A percentile compares a stretch with the other conserved stretches of the same genome.
Evolutionary conservation across 164 flowering plant species (phyloP).

Genomic region (Buxus sempervirens): DNA sequence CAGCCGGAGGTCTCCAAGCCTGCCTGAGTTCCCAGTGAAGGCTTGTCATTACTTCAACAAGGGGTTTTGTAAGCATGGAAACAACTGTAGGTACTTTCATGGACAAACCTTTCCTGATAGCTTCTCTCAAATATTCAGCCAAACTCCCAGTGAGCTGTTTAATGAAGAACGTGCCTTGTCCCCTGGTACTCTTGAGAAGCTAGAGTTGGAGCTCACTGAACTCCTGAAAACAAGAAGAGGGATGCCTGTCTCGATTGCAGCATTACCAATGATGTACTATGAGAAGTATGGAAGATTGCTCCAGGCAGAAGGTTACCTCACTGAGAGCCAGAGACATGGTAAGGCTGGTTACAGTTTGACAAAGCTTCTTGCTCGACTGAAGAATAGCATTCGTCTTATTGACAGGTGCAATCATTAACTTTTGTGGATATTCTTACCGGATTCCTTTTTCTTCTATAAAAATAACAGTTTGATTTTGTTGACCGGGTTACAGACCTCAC

Average conservation of each 20-base stretch:
- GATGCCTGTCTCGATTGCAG: slow-evolving; percentile 76
- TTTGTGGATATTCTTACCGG: neutral
- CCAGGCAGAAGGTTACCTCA: slow-evolving; percentile 84
- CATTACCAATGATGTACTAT: slow-evolving; percentile 72
- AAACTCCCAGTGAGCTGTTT: slow-evolving; percentile 24
- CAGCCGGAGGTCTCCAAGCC: slow-evolving; percentile 29
- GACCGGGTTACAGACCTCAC: slow-evolving; percentile 63
- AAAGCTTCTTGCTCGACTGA: slow-evolving; percentile 78
- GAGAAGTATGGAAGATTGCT: slow-evolving; percentile 72
- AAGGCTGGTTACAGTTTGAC: slow-evolving; percentile 85
- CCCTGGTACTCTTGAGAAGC: slow-evolving; percentile 66
- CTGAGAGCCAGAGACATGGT: slow-evolving; percentile 95
- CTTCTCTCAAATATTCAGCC: slow-evolving; percentile 34
- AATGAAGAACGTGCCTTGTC: slow-evolving; percentile 51
- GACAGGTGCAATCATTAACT: slow-evolving; percentile 47
- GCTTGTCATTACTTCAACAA: slow-evolving; percentile 66
- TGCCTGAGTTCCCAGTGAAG: slow-evolving; percentile 45
- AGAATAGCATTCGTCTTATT: slow-evolving; percentile 59
- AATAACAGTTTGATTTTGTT: slow-evolving; percentile 3
- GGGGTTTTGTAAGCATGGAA: slow-evolving; percentile 86
- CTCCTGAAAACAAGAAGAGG: slow-evolving; percentile 67
- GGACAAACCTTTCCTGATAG: slow-evolving; percentile 39
- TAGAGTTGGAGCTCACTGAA: slow-evolving; percentile 71
- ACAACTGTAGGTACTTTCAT: slow-evolving; percentile 70
- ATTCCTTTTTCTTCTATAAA: too few relatives aligned